These are phyloP conservation scores for Globisporangium okanoganense DNA, from an alignment of 352 stramenopile species.

Conservation along the genomic window DNA sequence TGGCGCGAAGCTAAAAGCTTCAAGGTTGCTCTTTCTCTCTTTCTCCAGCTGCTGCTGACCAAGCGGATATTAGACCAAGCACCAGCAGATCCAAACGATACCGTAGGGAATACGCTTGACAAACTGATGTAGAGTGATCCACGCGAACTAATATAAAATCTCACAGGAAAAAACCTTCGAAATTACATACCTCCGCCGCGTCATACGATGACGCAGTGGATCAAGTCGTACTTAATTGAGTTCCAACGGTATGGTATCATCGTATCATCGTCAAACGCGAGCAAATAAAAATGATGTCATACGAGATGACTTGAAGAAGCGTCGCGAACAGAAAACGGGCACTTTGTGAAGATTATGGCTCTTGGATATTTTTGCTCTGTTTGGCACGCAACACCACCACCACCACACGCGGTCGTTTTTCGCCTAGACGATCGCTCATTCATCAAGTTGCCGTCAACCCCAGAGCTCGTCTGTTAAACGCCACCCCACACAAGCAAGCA, in stretches of 20 bases:
- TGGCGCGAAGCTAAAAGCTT: background rate
- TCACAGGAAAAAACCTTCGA: background rate
- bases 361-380: background rate
- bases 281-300: no score
- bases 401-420: constrained; percentile 6
- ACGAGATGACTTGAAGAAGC: constrained; percentile 9
- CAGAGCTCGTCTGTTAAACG: background rate
- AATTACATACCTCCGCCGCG: constrained; percentile 17
- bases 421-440: constrained; percentile 3
- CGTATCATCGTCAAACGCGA: no score
- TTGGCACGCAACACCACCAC: no score
- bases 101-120: no score
- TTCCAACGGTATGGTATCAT: no score
- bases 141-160: background rate
- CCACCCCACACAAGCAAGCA: constrained; percentile 9
- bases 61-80: background rate
- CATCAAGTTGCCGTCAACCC: constrained; percentile 8
- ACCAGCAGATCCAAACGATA: background rate
- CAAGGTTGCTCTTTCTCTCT: background rate
- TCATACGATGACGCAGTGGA: constrained; percentile 31
- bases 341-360: background rate
- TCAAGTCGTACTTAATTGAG: no score
- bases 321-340: background rate
- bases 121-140: background rate
- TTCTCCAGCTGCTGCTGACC: background rate